Percentiles rank a stretch among this genome's conserved stretches.
These are phyloP conservation scores for Pulveroboletus sp. DNA, from an alignment of 768 basidiomycete genomes.

Conservation along the genomic window DNA sequence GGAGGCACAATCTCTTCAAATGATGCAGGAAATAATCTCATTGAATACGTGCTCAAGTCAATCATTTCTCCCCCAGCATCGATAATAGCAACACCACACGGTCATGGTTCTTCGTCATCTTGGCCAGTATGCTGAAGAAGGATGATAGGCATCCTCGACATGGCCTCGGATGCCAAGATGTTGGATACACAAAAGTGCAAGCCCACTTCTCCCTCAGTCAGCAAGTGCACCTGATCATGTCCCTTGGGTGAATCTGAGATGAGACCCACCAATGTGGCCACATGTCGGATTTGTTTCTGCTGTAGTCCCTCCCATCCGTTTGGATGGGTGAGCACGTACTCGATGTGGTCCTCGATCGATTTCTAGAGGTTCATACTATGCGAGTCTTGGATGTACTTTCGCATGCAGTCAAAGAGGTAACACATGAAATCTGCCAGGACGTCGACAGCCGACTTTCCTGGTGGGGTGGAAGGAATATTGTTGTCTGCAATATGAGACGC, in stretches of 20 bases:
- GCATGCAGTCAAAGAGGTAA: constrained; percentile 44
- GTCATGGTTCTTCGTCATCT: too few species aligned
- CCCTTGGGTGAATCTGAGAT: too few species aligned
- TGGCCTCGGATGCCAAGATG: constrained; percentile 32
- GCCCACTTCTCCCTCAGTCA: too few species aligned
- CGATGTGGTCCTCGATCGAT: too few species aligned
- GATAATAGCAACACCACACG: constrained; percentile 41
- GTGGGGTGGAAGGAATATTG: constrained; percentile 40
- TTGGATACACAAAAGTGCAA: too few species aligned
- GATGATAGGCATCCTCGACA: constrained; percentile 17
- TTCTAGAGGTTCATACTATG: too few species aligned
- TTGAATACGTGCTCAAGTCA: constrained; percentile 41
- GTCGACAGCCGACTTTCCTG: constrained; percentile 38
- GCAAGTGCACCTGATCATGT: too few species aligned
- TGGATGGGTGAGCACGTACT: too few species aligned
- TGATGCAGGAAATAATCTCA: constrained; percentile 36
- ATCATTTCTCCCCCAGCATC: constrained; percentile 51
- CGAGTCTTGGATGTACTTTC: too few species aligned
- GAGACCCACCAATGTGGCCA: too few species aligned
- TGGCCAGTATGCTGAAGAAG: constrained; percentile 16
- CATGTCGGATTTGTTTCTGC: too few species aligned
- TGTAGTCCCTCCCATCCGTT: too few species aligned
- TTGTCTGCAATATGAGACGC: constrained; percentile 31
- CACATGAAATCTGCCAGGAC: constrained; percentile 47
- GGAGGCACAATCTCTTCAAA: constrained; percentile 39